Conservation (phyloP, 495 filamentous ascomycete species). For the Lophiotrema nucula region DNA sequence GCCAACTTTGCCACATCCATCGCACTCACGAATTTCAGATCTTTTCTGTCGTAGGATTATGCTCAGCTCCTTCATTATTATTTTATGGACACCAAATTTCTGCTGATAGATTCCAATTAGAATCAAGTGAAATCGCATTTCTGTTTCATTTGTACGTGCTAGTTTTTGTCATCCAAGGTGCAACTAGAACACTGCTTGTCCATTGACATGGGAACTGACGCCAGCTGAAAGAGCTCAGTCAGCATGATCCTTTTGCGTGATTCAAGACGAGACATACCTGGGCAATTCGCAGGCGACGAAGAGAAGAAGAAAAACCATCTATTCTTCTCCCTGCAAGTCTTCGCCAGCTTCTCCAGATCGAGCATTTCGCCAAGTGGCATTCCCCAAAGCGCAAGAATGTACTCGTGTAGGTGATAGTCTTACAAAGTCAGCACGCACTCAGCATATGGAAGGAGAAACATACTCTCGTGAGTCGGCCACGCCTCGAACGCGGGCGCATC, state of each 20-base stretch:
- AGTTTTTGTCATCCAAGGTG: background rate
- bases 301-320: conserved; percentile 66
- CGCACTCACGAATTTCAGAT: too few species aligned
- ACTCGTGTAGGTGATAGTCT: conserved; percentile 56
- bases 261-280: conserved; percentile 11
- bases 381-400: conserved; percentile 64
- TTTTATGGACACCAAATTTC: background rate
- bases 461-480: conserved; percentile 53
- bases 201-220: conserved; percentile 32
- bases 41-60: too few species aligned
- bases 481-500: conserved; percentile 62
- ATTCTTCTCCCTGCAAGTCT: conserved; percentile 49
- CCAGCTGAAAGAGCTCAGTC: conserved; percentile 13
- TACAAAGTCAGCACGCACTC: background rate
- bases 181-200: conserved; percentile 21
- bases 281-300: conserved; percentile 33
- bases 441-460: background rate
- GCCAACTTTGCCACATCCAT: too few species aligned
- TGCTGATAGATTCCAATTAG: background rate
- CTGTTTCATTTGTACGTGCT: background rate
- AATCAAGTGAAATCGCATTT: background rate
- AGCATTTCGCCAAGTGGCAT: conserved; percentile 62
- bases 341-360: conserved; percentile 54
- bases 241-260: background rate
- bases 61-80: background rate